Evolutionary conservation across 371 early-diverging fungal species (phyloP).

Genomic region (Mortierella sp.): DNA sequence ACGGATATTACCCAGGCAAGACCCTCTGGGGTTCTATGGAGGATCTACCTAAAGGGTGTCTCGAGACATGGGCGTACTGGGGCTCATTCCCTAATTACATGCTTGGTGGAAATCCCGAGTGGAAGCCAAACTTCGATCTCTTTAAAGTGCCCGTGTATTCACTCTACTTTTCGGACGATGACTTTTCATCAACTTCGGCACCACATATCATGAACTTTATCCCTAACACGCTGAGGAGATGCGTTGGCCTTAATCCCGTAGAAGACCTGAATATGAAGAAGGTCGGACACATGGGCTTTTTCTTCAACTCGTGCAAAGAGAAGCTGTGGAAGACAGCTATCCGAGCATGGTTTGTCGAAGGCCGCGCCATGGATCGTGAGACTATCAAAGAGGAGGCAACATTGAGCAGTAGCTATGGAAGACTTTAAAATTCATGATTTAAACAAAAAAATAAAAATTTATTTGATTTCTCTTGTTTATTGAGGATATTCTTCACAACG

Average conservation of each 20-base stretch:
- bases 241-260: conserved; percentile 37
- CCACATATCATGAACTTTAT: conserved; percentile 36
- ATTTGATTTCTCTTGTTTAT: background rate
- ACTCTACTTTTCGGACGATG: conserved; percentile 56
- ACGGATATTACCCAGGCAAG: conserved; percentile 56
- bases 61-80: conserved; percentile 52
- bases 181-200: conserved; percentile 37
- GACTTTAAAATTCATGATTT: conserved; percentile 13
- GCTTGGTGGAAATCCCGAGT: conserved; percentile 57
- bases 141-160: conserved; percentile 50
- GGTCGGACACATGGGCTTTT: conserved; percentile 58
- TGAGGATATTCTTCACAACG: background rate
- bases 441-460: background rate
- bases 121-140: conserved; percentile 51
- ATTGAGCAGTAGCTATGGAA: conserved; percentile 35
- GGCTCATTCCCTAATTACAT: conserved; percentile 45
- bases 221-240: conserved; percentile 39
- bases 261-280: conserved; percentile 54
- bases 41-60: conserved; percentile 53
- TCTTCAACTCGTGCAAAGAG: conserved; percentile 46
- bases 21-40: conserved; percentile 53
- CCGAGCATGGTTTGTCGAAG: conserved; percentile 45
- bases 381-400: conserved; percentile 34
- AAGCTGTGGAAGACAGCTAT: conserved; percentile 52
- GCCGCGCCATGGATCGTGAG: conserved; percentile 47